Conservation (phyloP, 1,284 basidiomycete species). For the Stygiomarasmius scandens region DNA sequence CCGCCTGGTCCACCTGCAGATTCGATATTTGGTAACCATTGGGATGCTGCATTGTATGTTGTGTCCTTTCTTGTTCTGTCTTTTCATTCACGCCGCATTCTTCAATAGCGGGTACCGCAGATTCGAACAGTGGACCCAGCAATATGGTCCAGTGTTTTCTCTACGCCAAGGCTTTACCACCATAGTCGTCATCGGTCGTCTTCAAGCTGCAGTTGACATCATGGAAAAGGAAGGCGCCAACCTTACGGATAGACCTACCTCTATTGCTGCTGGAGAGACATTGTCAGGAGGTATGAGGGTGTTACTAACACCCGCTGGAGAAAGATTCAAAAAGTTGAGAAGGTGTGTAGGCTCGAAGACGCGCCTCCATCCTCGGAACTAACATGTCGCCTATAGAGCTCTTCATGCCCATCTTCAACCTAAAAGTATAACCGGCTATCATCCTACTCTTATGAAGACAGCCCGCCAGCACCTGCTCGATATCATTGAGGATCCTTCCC, state of each 20-base stretch:
- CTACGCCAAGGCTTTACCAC: conserved; percentile 40
- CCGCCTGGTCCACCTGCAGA: conserved; percentile 16
- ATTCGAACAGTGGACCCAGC: conserved; percentile 49
- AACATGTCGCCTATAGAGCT: conserved; percentile 23
- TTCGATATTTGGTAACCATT: conserved; percentile 15
- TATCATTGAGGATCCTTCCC: conserved; percentile 37
- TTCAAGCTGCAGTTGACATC: conserved; percentile 45
- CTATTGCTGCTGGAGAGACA: conserved; percentile 29
- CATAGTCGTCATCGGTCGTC: conserved; percentile 42
- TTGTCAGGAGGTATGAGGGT: conserved; percentile 26
- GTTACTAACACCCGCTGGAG: conserved; percentile 24
- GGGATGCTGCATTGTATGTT: conserved; percentile 16
- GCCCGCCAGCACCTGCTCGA: conserved; percentile 41
- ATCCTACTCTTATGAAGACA: conserved; percentile 34
- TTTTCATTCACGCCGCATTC: background rate
- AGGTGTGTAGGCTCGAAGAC: conserved; percentile 11
- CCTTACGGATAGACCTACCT: conserved; percentile 33
- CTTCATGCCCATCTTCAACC: conserved; percentile 42
- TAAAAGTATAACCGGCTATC: conserved; percentile 32
- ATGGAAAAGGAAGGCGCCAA: conserved; percentile 37
- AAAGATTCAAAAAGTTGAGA: conserved; percentile 29
- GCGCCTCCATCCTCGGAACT: background rate
- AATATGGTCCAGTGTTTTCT: conserved; percentile 48
- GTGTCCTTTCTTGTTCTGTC: background rate
- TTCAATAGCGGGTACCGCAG: conserved; percentile 42